Base-by-base conservation (phyloP, 257 asterid genomes). In the Lantana camara region DNA sequence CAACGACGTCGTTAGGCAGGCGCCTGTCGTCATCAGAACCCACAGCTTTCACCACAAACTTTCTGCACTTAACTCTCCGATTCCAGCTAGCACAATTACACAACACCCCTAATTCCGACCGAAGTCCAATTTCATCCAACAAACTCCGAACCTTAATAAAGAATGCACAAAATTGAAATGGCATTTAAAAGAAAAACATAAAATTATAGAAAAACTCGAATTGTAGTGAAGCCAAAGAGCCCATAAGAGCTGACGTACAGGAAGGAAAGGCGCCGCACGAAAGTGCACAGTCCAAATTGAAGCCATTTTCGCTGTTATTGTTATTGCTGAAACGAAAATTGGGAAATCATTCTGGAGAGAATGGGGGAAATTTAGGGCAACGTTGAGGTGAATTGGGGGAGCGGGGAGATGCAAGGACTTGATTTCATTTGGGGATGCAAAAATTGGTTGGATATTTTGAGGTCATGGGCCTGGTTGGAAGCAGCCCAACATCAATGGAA, bases 281-380 rank as follows among this genome's bases (percentile, higher is more conserved):
- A 76, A 11, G 59, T 67, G 80, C 16, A 70, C 57, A 11, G 77
- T 73, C 77, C 82, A 71, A 57, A 75, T 66, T 41, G 91, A 77
- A 60, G 82, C 82, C 91, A 80, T 82, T 46, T 37, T 68, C 35
- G 75, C 54, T 16, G 22, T n/a, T 45, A 9, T 55, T 46, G 69
- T 12, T 62, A 34, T 3, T 65, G 52, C 42, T 35, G 54, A 27
- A 45, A 45, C 3, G 61, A 41, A 21, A 17, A 12, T 45, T 21
- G 62, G 61, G 66, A 46, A 60, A 55, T 64, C 78, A 77, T 73
- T 60, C 60, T 41, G 57, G 63, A 63, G 48, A 64, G 63, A 34
- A 29, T 49, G 73, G 53, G 75, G 19, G 12, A 49, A 56, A 15
- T 61, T 65, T 37, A 75, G 75, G 74, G 64, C 45, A 14, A 61